A percentile compares a stretch with the other conserved stretches of the same genome.
These are phyloP conservation scores for Tuber melanosporum DNA, from an alignment of 495 filamentous ascomycete genomes.

Conservation along the genomic window DNA sequence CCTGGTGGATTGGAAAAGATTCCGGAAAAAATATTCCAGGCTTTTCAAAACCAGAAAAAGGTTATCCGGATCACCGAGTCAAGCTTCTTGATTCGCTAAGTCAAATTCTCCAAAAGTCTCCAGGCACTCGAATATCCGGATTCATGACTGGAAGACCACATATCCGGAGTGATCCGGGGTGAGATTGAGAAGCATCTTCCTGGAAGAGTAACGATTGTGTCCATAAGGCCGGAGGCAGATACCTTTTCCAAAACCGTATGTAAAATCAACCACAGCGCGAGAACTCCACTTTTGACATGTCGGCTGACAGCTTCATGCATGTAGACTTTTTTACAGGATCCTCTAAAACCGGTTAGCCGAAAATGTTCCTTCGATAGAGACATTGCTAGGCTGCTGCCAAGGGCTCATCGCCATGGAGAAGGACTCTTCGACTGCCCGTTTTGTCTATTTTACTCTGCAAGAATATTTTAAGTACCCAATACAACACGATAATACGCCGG, in stretches of 20 bases:
- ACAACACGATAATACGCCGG: neutral
- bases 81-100: constrained; percentile 5
- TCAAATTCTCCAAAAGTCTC: neutral
- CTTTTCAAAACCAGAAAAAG: neutral
- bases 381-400: neutral
- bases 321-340: neutral
- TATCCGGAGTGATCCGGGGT: neutral
- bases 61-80: neutral
- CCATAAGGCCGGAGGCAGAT: neutral
- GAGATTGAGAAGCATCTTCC: constrained; percentile 4
- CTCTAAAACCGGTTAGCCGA: neutral
- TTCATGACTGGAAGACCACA: neutral
- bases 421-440: neutral
- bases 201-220: neutral
- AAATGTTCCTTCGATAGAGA: neutral
- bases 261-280: neutral
- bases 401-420: neutral
- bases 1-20: neutral
- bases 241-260: neutral
- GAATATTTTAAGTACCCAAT: neutral
- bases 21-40: neutral
- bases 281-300: neutral
- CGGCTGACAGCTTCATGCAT: neutral
- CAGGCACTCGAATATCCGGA: constrained; percentile 2
- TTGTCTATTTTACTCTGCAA: neutral